Evolutionary conservation across 164 flowering plant species (phyloP).

Genomic region (Sedum album): DNA sequence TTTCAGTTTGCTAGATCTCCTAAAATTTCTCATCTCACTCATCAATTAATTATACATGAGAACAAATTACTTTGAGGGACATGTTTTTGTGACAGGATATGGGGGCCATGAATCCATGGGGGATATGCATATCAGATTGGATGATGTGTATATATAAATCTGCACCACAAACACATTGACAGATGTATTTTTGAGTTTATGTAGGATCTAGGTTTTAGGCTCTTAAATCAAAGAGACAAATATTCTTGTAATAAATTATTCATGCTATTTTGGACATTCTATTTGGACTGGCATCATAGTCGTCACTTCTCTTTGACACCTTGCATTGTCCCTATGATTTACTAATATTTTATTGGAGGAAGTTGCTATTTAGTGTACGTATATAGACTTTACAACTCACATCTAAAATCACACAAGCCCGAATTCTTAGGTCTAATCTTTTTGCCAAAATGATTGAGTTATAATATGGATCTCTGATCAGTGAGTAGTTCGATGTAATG

Average conservation of each 20-base stretch:
- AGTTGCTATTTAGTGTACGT: background rate
- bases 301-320: background rate
- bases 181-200: conserved; percentile 3
- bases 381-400: background rate
- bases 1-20: background rate
- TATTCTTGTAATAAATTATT: conserved; percentile 4
- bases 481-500: background rate
- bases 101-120: background rate
- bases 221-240: conserved; percentile 2
- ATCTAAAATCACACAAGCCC: background rate
- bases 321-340: background rate
- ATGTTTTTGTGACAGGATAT: background rate
- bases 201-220: background rate
- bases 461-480: conserved; percentile 6
- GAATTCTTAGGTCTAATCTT: background rate
- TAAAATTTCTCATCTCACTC: background rate
- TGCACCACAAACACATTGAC: background rate
- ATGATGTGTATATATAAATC: background rate
- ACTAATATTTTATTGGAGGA: background rate
- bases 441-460: conserved; percentile 6
- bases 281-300: conserved; percentile 7
- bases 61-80: conserved; percentile 7
- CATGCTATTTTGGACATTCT: conserved; percentile 9
- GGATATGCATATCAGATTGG: background rate
- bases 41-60: background rate